Evolutionary conservation across 2,329 filamentous ascomycete species (phyloP).

Genomic region (Sporothrix variecibatus): DNA sequence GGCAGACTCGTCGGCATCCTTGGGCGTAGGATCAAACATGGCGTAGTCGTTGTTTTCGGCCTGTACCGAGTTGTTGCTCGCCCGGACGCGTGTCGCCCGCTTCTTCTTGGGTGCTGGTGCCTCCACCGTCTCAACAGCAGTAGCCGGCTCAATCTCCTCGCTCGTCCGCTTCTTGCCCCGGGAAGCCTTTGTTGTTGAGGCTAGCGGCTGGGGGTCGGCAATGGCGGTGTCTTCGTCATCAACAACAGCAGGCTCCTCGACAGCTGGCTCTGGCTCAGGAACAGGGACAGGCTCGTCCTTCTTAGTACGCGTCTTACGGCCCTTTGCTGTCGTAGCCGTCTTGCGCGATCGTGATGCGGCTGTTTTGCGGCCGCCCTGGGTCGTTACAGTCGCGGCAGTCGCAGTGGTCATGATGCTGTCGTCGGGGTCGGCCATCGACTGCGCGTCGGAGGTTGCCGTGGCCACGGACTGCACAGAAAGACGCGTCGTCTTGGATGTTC

Average conservation of each 20-base stretch:
- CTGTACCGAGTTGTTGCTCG: conserved; percentile 42
- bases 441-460: conserved; percentile 52
- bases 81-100: conserved; percentile 54
- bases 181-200: conserved; percentile 40
- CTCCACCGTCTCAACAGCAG: conserved; percentile 44
- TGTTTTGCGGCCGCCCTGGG: conserved; percentile 52
- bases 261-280: conserved; percentile 32
- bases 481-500: conserved; percentile 70
- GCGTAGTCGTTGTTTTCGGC: conserved; percentile 42
- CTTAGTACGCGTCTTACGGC: conserved; percentile 50
- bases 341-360: conserved; percentile 57
- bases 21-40: conserved; percentile 55
- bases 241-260: conserved; percentile 36
- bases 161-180: conserved; percentile 66
- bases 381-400: conserved; percentile 53
- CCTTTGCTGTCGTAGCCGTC: conserved; percentile 46
- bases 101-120: conserved; percentile 63
- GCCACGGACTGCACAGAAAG: conserved; percentile 60
- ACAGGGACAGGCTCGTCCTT: conserved; percentile 58
- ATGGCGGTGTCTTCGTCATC: conserved; percentile 4
- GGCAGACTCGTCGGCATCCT: conserved; percentile 48
- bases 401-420: conserved; percentile 62
- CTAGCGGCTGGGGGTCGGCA: conserved; percentile 34
- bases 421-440: conserved; percentile 53
- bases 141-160: conserved; percentile 57